Evolutionary conservation across 768 basidiomycete genomes (phyloP).

Genomic region (Coprinopsis cinerea): DNA sequence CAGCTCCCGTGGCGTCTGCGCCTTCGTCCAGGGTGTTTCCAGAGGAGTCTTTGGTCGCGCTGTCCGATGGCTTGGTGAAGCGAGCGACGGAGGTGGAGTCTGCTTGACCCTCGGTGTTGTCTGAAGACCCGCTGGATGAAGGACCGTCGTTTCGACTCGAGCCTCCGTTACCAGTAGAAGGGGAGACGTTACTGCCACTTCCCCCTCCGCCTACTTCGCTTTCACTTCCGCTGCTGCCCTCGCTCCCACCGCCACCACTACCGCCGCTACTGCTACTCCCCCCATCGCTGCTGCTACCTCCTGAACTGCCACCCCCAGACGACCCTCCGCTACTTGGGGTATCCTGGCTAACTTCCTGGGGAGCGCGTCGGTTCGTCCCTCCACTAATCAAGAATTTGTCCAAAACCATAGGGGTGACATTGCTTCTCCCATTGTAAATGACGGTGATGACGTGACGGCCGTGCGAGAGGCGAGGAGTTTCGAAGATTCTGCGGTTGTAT

Average conservation of each 20-base stretch:
- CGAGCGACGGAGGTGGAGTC: background rate
- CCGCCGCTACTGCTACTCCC: background rate
- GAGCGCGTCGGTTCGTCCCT: slow-evolving; percentile 2
- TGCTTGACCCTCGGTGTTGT: background rate
- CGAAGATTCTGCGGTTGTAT: slow-evolving; percentile 5
- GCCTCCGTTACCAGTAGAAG: background rate
- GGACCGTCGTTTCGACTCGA: background rate
- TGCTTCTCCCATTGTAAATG: background rate
- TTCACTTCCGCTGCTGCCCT: background rate
- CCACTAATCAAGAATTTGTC: background rate
- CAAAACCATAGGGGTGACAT: slow-evolving; percentile 1
- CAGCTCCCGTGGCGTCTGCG: background rate
- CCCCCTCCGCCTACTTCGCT: background rate
- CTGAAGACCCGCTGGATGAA: background rate
- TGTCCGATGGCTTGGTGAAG: background rate
- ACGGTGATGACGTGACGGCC: slow-evolving; percentile 3
- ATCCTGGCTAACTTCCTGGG: background rate
- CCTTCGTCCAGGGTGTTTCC: background rate
- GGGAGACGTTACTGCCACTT: background rate
- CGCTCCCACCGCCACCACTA: background rate
- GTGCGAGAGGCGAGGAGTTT: background rate
- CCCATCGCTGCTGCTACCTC: background rate
- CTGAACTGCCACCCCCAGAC: background rate
- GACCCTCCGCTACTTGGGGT: background rate
- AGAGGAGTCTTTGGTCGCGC: background rate